phyloP scores from a whole-genome alignment of 1,284 basidiomycete genomes.

The Austroboletus novae-zelandiae region DNA sequence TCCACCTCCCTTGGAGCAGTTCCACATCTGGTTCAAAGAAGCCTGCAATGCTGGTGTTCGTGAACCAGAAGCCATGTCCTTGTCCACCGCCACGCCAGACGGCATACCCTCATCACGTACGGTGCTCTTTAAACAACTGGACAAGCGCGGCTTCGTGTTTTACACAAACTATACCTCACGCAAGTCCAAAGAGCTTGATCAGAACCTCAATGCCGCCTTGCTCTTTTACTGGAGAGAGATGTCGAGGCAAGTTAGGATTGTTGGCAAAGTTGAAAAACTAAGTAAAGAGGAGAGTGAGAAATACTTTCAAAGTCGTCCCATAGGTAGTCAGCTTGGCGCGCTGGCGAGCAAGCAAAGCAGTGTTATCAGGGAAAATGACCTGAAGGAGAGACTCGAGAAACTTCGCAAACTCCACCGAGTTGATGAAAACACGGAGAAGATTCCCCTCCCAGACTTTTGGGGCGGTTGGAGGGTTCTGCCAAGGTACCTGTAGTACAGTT shows the following conservation, averaged over 20 bases:
- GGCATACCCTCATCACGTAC: constrained; percentile 86
- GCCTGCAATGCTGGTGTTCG: constrained; percentile 57
- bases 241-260: constrained; percentile 78
- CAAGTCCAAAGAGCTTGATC: constrained; percentile 79
- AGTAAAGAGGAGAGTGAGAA: constrained; percentile 67
- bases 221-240: constrained; percentile 93
- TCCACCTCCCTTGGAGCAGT: constrained; percentile 77
- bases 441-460: constrained; percentile 92
- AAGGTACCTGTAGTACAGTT: constrained; percentile 47
- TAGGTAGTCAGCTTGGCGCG: constrained; percentile 86
- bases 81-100: constrained; percentile 72
- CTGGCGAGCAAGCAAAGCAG: constrained; percentile 90
- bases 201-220: constrained; percentile 78
- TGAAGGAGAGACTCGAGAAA: constrained; percentile 62
- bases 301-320: constrained; percentile 84
- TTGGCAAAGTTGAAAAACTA: constrained; percentile 83
- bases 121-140: constrained; percentile 91
- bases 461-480: constrained; percentile 95
- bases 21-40: constrained; percentile 80
- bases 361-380: constrained; percentile 68
- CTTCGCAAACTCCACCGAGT: constrained; percentile 62
- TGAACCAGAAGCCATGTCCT: constrained; percentile 87
- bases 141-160: constrained; percentile 87
- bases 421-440: constrained; percentile 42
- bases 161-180: constrained; percentile 96